Percentiles rank a stretch among this genome's conserved stretches.
Evolutionary conservation across 78 protist genomes (phyloP).

Genomic region (Dictyostelium firmibasis): DNA sequence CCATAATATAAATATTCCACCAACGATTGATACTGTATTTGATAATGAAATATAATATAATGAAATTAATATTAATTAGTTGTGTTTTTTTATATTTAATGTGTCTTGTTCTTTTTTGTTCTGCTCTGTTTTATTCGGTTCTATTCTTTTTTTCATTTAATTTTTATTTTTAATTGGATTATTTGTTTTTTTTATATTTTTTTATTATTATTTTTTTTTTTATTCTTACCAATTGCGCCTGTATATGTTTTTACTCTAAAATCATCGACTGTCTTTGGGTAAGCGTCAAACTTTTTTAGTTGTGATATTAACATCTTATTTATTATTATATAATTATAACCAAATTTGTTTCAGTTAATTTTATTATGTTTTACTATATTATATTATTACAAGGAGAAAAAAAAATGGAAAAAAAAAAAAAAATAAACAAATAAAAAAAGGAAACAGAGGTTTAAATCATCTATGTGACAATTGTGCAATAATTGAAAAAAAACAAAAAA

Average conservation of each 20-base stretch:
- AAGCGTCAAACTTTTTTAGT: constrained; percentile 88
- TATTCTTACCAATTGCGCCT: constrained; percentile 86
- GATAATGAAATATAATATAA: background rate
- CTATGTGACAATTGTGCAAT: background rate
- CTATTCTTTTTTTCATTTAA: background rate
- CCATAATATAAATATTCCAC: constrained; percentile 78
- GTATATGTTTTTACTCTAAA: constrained; percentile 86
- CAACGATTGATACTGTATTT: constrained; percentile 52
- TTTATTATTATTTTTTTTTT: background rate
- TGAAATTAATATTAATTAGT: background rate
- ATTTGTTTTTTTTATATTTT: background rate
- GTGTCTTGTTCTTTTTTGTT: too few relatives aligned
- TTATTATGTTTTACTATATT: too few relatives aligned
- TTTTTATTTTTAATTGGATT: background rate
- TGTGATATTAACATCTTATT: background rate
- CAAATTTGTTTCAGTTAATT: too few relatives aligned
- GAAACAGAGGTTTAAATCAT: background rate
- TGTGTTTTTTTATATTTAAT: background rate
- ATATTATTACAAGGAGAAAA: background rate
- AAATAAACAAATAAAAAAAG: background rate
- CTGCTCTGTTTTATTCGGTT: background rate
- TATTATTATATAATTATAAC: too few relatives aligned
- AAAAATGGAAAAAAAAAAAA: background rate
- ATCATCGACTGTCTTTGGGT: constrained; percentile 94
- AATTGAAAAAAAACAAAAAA: background rate